A percentile compares a stretch with the other conserved stretches of the same genome.
Conservation (phyloP, 768 basidiomycete genomes). For the Serpula lacrymans region DNA sequence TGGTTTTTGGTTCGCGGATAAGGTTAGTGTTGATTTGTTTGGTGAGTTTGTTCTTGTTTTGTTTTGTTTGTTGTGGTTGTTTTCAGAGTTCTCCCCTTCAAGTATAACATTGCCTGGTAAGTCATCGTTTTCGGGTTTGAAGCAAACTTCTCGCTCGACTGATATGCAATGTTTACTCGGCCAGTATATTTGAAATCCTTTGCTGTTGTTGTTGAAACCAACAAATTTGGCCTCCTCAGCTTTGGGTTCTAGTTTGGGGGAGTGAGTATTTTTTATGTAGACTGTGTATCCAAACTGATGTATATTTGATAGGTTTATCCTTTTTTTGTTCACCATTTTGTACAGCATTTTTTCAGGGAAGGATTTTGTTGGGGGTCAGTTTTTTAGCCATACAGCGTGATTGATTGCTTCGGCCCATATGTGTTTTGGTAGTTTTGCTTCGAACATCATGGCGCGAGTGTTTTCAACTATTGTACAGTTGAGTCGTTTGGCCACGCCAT, state of each 20-base stretch:
- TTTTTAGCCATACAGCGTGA: constrained; percentile 35
- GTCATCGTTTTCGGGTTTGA: not conserved
- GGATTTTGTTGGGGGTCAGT: constrained; percentile 23
- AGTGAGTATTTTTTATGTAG: constrained; percentile 17
- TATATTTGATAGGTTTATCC: constrained; percentile 16
- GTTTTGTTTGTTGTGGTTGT: not conserved
- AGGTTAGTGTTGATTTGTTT: no score
- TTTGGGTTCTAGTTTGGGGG: not conserved
- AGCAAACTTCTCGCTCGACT: constrained; percentile 28
- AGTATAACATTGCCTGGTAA: not conserved
- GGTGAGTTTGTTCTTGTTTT: no score
- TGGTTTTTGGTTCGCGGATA: no score
- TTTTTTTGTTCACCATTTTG: constrained; percentile 5
- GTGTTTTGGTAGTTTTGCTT: constrained; percentile 15
- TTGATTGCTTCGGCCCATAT: constrained; percentile 24
- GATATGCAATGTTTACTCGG: constrained; percentile 17
- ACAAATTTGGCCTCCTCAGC: not conserved
- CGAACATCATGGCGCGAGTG: constrained; percentile 20
- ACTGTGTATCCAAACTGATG: constrained; percentile 15
- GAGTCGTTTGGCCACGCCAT: constrained; percentile 27
- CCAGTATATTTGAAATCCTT: constrained; percentile 32
- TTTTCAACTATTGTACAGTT: constrained; percentile 23
- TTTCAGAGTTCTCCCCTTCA: constrained; percentile 8
- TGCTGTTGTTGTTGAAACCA: constrained; percentile 28
- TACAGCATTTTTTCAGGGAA: constrained; percentile 18